phyloP scores from a whole-genome alignment of 306 rosid genomes.

The Quercus rubra region DNA sequence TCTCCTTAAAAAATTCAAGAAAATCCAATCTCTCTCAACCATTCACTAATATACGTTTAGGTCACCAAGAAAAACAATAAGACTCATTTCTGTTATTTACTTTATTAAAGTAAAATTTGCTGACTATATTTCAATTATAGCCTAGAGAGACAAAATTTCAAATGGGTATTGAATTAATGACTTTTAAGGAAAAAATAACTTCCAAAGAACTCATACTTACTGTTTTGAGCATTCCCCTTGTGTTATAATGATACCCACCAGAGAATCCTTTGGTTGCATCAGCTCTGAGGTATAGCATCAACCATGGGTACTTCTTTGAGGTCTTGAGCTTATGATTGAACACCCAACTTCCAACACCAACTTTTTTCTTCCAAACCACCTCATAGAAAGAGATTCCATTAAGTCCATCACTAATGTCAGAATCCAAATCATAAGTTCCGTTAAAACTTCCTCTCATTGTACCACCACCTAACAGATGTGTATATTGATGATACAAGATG shows the following conservation, averaged over 20 bases:
- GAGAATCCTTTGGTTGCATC: conserved; percentile 81
- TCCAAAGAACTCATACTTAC: conserved; percentile 36
- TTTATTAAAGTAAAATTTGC: background rate
- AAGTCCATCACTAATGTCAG: conserved; percentile 24
- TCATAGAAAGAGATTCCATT: conserved; percentile 53
- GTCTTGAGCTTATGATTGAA: conserved; percentile 69
- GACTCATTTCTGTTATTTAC: background rate
- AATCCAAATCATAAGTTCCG: conserved; percentile 64
- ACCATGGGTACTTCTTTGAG: conserved; percentile 76
- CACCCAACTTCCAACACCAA: conserved; percentile 65
- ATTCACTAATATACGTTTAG: background rate
- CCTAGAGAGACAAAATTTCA: background rate
- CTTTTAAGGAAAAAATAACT: background rate
- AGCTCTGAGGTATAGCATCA: conserved; percentile 85
- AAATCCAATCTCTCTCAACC: background rate
- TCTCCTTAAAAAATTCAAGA: background rate
- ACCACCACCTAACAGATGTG: conserved; percentile 31
- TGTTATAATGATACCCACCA: conserved; percentile 85
- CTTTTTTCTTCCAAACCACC: conserved; percentile 78
- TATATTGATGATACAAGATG: conserved; percentile 46
- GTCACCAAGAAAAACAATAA: background rate
- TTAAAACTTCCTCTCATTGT: conserved; percentile 53
- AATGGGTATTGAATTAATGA: background rate
- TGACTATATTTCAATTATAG: background rate
- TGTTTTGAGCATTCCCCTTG: conserved; percentile 75